Base-by-base conservation (phyloP, 352 stramenopile genomes). In the Globisporangium barbulae region DNA sequence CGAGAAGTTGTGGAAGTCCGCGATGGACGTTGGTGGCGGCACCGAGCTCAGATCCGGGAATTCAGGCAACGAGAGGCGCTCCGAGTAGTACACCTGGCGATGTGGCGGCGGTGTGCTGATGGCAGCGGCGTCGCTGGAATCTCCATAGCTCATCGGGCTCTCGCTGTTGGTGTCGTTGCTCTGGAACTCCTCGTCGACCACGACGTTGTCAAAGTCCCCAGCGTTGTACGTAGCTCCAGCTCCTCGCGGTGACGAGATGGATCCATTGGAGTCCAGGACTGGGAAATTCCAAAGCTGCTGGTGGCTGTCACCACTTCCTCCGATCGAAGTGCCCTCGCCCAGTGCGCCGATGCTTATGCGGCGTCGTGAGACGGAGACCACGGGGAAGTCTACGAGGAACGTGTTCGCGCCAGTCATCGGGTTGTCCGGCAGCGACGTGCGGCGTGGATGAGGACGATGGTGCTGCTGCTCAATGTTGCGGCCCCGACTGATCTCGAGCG, bases 401-500 rank as follows among this genome's bases (percentile, higher is more conserved):
- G 37, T 19, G n/a, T 28, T 52, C 19, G 37, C 28, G 5, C 17
- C 15, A 54, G 15, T 19, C 35, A 22, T n/a, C 33, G 17, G 5
- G n/a, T 41, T 45, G 10, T 58, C 37, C 5, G 28, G 49, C 0
- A 58, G 37, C 37, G 59, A 65, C 37, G 59, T 58, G 15, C 37
- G 48, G 4, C 59, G 49, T 10, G 31, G 2, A 5, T 30, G 28
- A 12, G 35, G 19, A 9, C 25, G 13, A 3, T 19, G 6, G 31
- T 67, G 15, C 10, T 30, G 48, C 12, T 22, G 25, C 8, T 44
- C 33, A 21, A 25, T 37, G 19, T 19, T 44, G 39, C 25, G 49
- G 25, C 49, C 28, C 5, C 5, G 28, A 49, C 68, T 73, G 35
- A 75, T 64, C 30, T 56, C 50, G 59, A 83, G 72, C 6, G 72